phyloP scores from a whole-genome alignment of 495 filamentous ascomycete genomes.

The Hyaloscypha hepaticicola region DNA sequence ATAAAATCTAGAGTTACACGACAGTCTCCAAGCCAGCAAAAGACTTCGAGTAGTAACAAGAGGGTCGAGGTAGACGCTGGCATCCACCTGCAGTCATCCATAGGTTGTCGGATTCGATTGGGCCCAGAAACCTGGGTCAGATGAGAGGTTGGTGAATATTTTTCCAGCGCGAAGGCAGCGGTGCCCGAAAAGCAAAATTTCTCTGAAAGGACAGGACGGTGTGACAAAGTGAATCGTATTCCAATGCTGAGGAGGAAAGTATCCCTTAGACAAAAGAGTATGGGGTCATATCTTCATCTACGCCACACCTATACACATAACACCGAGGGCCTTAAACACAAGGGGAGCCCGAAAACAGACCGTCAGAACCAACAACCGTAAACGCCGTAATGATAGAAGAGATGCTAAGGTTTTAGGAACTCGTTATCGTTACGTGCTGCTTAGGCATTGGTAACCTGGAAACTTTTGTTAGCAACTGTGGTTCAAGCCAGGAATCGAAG shows the following conservation, averaged over 20 bases:
- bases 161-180: constrained; percentile 24
- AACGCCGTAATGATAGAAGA: constrained; percentile 46
- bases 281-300: constrained; percentile 20
- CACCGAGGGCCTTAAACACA: constrained; percentile 23
- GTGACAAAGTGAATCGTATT: constrained; percentile 33
- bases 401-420: constrained; percentile 41
- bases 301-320: constrained; percentile 29
- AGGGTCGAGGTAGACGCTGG: not conserved
- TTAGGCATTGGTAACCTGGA: constrained; percentile 59
- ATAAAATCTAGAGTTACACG: constrained; percentile 14
- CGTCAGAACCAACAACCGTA: constrained; percentile 46
- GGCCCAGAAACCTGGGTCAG: not conserved
- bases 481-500: not conserved
- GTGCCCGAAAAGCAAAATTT: constrained; percentile 32
- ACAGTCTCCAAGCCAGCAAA: constrained; percentile 14
- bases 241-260: constrained; percentile 28
- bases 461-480: constrained; percentile 17
- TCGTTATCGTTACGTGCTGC: constrained; percentile 34
- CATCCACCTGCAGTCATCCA: not conserved
- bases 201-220: constrained; percentile 47
- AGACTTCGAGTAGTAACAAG: constrained; percentile 7
- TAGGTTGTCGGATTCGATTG: not conserved
- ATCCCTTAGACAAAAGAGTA: constrained; percentile 13
- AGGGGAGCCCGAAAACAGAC: constrained; percentile 41
- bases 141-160: not conserved